phyloP scores from a whole-genome alignment of 2,329 filamentous ascomycete genomes.

The Trichoderma cornu-damae region DNA sequence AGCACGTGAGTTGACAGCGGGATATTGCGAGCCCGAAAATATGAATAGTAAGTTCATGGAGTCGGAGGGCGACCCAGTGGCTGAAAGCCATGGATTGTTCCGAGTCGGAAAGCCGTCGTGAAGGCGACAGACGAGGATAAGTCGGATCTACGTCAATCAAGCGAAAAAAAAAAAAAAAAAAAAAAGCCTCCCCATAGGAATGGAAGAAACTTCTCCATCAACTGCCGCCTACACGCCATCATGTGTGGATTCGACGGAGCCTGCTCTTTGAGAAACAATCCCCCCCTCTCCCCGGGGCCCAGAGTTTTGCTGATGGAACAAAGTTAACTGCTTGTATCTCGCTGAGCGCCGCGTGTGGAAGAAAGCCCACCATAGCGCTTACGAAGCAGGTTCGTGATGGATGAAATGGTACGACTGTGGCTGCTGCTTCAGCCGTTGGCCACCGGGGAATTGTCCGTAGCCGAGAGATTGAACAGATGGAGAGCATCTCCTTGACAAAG shows the following conservation, averaged over 20 bases:
- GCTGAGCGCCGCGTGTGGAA: too few relatives aligned
- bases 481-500: not conserved
- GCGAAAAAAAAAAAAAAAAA: too few relatives aligned
- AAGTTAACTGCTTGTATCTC: too few relatives aligned
- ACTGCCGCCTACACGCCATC: not conserved
- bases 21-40: not conserved
- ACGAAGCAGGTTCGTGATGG: too few relatives aligned
- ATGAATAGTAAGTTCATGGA: not conserved
- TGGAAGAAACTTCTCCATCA: not conserved
- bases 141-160: not conserved
- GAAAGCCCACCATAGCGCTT: too few relatives aligned
- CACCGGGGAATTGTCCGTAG: not conserved
- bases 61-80: not conserved
- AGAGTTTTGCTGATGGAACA: too few relatives aligned
- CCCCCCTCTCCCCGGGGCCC: too few relatives aligned
- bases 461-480: not conserved
- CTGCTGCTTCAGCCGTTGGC: not conserved
- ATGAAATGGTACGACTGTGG: not conserved
- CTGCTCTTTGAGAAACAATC: not conserved
- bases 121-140: not conserved
- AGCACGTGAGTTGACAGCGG: not conserved
- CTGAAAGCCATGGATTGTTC: not conserved
- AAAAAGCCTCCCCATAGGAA: too few relatives aligned
- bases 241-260: too few relatives aligned
- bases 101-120: not conserved